Percentiles rank a stretch among this genome's conserved stretches.
Conservation (phyloP, 495 filamentous ascomycete species). For the Aspergillus ostianus region DNA sequence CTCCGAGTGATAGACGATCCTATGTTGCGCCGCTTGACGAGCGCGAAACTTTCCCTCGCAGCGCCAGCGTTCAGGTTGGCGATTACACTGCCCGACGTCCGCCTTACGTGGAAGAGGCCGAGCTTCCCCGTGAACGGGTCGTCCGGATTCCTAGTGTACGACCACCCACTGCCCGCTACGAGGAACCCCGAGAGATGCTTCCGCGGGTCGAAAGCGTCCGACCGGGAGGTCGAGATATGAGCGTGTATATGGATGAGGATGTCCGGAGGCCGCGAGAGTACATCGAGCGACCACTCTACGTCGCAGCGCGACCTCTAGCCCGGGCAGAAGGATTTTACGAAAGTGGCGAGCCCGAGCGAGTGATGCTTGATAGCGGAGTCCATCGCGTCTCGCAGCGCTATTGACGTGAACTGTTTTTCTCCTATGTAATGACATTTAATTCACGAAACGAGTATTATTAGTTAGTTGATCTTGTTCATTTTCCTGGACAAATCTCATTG, state of each 20-base stretch:
- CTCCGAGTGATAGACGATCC: conserved; percentile 31
- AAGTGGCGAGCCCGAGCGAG: conserved; percentile 30
- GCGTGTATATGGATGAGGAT: conserved; percentile 42
- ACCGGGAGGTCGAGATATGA: conserved; percentile 43
- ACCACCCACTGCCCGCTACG: conserved; percentile 55
- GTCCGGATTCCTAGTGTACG: conserved; percentile 57
- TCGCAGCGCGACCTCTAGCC: conserved; percentile 24
- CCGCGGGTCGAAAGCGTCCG: conserved; percentile 52
- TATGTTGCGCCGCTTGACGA: conserved; percentile 34
- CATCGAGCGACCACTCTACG: conserved; percentile 42
- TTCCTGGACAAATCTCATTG: background rate
- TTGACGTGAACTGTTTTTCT: conserved; percentile 15
- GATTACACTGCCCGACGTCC: conserved; percentile 41
- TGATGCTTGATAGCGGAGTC: conserved; percentile 30
- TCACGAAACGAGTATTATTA: background rate
- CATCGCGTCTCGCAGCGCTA: conserved; percentile 34
- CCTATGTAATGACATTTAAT: background rate
- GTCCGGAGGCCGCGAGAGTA: conserved; percentile 38
- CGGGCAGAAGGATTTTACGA: conserved; percentile 42
- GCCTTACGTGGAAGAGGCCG: conserved; percentile 43
- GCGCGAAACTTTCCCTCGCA: conserved; percentile 36
- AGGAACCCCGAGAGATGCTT: conserved; percentile 45
- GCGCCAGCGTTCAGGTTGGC: conserved; percentile 41
- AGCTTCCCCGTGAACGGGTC: conserved; percentile 51
- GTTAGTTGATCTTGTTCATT: background rate